Percentiles rank a stretch among this genome's conserved stretches.
These are phyloP conservation scores for Epichloe baconii DNA, from an alignment of 2,329 filamentous ascomycete genomes.

Conservation along the genomic window DNA sequence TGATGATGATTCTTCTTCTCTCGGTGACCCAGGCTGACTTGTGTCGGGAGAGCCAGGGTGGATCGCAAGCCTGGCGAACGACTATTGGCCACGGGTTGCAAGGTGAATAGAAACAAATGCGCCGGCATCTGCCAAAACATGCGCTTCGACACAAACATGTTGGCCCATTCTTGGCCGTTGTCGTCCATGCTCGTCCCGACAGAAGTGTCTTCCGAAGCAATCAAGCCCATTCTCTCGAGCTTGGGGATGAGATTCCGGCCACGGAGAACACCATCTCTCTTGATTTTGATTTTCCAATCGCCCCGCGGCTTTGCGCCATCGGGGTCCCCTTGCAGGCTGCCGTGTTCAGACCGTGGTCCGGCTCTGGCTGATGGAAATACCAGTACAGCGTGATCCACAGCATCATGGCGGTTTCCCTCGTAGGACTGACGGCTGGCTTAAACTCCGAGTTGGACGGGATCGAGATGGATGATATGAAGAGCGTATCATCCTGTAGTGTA, in stretches of 20 bases:
- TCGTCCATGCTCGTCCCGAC: slow-evolving; percentile 55
- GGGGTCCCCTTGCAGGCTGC: slow-evolving; percentile 50
- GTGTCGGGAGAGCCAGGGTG: slow-evolving; percentile 29
- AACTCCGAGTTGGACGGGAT: slow-evolving; percentile 70
- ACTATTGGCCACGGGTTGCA: slow-evolving; percentile 41
- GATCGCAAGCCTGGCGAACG: slow-evolving; percentile 31
- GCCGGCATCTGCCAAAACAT: slow-evolving; percentile 90
- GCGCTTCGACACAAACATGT: slow-evolving; percentile 69
- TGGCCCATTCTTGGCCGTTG: slow-evolving; percentile 52
- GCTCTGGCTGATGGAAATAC: slow-evolving; percentile 88
- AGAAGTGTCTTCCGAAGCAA: slow-evolving; percentile 60
- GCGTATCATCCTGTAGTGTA: slow-evolving; percentile 63
- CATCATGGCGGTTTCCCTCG: slow-evolving; percentile 90
- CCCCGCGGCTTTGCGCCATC: slow-evolving; percentile 60
- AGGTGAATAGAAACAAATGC: slow-evolving; percentile 75
- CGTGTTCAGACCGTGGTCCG: slow-evolving; percentile 49
- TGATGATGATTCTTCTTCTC: neutral
- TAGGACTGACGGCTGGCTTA: slow-evolving; percentile 67
- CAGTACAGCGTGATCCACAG: slow-evolving; percentile 88
- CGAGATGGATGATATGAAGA: slow-evolving; percentile 88
- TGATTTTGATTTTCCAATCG: slow-evolving; percentile 78
- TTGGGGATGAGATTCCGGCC: slow-evolving; percentile 75
- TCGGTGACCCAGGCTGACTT: slow-evolving; percentile 15
- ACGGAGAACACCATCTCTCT: slow-evolving; percentile 76
- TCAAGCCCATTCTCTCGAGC: slow-evolving; percentile 83